phyloP scores from a whole-genome alignment of 2,329 filamentous ascomycete genomes.

The Berkeleyomyces rouxiae region DNA sequence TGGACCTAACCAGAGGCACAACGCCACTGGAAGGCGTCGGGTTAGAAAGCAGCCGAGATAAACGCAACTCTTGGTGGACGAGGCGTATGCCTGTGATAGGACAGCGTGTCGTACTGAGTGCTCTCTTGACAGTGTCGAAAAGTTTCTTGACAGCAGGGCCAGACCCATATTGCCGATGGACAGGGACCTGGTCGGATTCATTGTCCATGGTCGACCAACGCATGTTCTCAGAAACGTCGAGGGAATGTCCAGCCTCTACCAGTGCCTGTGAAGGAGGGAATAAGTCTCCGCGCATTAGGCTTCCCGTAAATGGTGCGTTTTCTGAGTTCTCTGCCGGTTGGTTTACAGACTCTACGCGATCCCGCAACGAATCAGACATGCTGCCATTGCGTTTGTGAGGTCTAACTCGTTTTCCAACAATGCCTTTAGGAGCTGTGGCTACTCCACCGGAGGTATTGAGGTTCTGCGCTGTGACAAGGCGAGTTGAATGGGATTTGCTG shows the following conservation, averaged over 20 bases:
- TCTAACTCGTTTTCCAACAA: conserved; percentile 42
- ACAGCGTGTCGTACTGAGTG: conserved; percentile 44
- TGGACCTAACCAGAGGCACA: conserved; percentile 37
- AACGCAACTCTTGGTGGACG: conserved; percentile 26
- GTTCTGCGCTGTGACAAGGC: conserved; percentile 24
- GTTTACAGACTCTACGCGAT: conserved; percentile 36
- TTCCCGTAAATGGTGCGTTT: conserved; percentile 56
- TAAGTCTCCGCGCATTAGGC: conserved; percentile 71
- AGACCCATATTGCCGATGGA: not conserved
- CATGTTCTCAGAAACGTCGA: conserved; percentile 25
- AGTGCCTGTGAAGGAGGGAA: conserved; percentile 70
- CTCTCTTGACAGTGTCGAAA: conserved; percentile 70
- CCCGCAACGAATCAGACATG: conserved; percentile 67
- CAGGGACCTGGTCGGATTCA: not conserved
- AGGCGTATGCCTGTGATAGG: not conserved
- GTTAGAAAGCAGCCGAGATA: conserved; percentile 38
- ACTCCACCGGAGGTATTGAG: conserved; percentile 30
- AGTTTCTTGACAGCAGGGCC: conserved; percentile 66
- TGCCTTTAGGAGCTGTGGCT: conserved; percentile 39
- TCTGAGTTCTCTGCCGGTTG: conserved; percentile 42
- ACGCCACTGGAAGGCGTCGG: conserved; percentile 42
- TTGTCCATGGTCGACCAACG: not conserved
- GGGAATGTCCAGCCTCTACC: conserved; percentile 47
- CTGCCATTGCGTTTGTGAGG: conserved; percentile 76
- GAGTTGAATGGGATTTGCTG: conserved; percentile 23